phyloP scores from a whole-genome alignment of 1,139 yeast genomes.

The Saccharomyces hybrid region DNA sequence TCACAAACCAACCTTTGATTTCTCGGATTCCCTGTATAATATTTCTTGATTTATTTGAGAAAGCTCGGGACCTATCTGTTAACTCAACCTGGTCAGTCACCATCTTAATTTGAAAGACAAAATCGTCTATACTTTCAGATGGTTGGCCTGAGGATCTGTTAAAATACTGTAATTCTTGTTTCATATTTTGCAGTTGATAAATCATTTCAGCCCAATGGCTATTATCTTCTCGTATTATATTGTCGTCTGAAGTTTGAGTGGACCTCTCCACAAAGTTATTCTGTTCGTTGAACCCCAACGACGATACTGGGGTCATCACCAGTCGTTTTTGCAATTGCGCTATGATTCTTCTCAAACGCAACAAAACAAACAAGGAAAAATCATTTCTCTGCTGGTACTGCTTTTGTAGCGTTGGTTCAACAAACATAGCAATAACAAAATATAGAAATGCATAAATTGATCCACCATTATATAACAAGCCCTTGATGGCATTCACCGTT shows the following conservation, averaged over 20 bases:
- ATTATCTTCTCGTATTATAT: slow-evolving; percentile 27
- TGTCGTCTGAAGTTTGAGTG: slow-evolving; percentile 22
- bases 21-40: slow-evolving; percentile 19
- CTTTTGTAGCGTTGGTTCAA: slow-evolving; percentile 30
- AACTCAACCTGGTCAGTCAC: slow-evolving; percentile 14
- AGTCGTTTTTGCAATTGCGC: slow-evolving; percentile 15
- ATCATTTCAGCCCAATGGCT: slow-evolving; percentile 34
- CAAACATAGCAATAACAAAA: slow-evolving; percentile 15
- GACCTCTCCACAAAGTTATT: slow-evolving; percentile 30
- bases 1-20: slow-evolving; percentile 30
- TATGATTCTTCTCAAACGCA: slow-evolving; percentile 22
- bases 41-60: slow-evolving; percentile 5
- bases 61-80: slow-evolving; percentile 6
- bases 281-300: slow-evolving; percentile 35
- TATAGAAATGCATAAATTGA: slow-evolving; percentile 21
- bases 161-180: slow-evolving; percentile 10
- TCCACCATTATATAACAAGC: slow-evolving; percentile 24
- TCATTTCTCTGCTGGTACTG: slow-evolving; percentile 30
- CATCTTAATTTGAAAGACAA: slow-evolving; percentile 18
- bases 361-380: slow-evolving; percentile 16
- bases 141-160: slow-evolving; percentile 7
- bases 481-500: slow-evolving; percentile 18
- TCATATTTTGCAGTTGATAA: slow-evolving; percentile 11
- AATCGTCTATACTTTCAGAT: slow-evolving; percentile 12
- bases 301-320: slow-evolving; percentile 31